A percentile compares a stretch with the other conserved stretches of the same genome.
These are phyloP conservation scores for Dioscorea alata DNA, from an alignment of 106 monocot species.

Conservation along the genomic window DNA sequence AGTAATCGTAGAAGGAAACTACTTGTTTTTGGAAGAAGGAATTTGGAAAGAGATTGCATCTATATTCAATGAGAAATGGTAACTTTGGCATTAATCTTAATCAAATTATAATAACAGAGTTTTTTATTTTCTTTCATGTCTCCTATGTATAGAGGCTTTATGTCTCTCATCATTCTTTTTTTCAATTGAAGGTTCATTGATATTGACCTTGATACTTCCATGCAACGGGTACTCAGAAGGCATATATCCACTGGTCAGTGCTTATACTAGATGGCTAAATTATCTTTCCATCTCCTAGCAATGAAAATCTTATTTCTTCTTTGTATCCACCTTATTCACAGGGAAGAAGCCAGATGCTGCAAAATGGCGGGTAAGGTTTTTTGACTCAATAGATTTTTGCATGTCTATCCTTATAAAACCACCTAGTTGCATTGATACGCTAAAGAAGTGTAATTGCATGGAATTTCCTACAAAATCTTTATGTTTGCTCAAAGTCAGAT, in stretches of 20 bases:
- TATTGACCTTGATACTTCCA: conserved; percentile 66
- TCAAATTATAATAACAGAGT: neutral
- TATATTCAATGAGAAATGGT: conserved; percentile 94
- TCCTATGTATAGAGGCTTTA: too few species aligned
- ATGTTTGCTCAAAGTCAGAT: too few species aligned
- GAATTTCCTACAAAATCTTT: too few species aligned
- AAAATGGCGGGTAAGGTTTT: conserved; percentile 65
- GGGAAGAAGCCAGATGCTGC: conserved; percentile 71
- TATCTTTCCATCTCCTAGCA: neutral
- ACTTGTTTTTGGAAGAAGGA: conserved; percentile 78
- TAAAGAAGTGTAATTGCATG: too few species aligned
- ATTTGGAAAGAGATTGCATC: conserved; percentile 65
- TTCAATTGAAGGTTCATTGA: conserved; percentile 65
- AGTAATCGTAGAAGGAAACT: conserved; percentile 94
- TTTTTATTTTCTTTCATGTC: too few species aligned
- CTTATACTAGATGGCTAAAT: neutral
- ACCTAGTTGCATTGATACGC: too few species aligned
- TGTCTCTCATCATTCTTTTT: neutral
- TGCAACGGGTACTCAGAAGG: conserved; percentile 71
- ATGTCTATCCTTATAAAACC: neutral
- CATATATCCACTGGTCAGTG: conserved; percentile 86
- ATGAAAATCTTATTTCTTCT: neutral
- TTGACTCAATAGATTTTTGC: neutral
- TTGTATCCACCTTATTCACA: conserved; percentile 15
- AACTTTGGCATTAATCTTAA: conserved; percentile 4